Conservation (phyloP, 2,329 filamentous ascomycete species). For the Nemania sp. region DNA sequence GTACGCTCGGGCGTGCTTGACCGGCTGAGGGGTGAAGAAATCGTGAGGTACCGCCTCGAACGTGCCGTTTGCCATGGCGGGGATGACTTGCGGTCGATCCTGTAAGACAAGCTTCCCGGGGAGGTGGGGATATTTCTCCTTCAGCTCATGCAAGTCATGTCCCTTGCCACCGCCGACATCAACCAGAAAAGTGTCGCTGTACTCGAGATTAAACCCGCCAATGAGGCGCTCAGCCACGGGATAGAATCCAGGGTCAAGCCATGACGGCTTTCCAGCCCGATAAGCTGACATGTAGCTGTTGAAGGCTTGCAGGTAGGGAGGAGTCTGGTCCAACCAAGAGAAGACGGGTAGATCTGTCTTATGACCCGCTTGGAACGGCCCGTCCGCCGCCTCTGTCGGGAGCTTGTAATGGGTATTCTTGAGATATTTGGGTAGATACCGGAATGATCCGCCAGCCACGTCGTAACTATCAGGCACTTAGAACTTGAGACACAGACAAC, state of each 20-base stretch:
- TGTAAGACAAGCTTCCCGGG: conserved; percentile 54
- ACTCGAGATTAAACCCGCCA: conserved; percentile 38
- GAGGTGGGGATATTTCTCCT: conserved; percentile 46
- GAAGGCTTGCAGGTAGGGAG: conserved; percentile 52
- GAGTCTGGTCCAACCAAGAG: conserved; percentile 53
- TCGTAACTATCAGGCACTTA: conserved; percentile 51
- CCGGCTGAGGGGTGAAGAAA: conserved; percentile 50
- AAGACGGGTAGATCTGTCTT: conserved; percentile 53
- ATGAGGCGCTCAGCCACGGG: conserved; percentile 40
- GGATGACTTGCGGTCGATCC: conserved; percentile 50
- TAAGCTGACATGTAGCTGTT: conserved; percentile 55
- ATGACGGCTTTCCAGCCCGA: conserved; percentile 53
- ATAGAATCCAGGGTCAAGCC: conserved; percentile 52
- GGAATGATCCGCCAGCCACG: conserved; percentile 51
- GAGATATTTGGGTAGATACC: conserved; percentile 51
- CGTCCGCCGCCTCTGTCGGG: conserved; percentile 47
- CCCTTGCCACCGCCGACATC: conserved; percentile 57
- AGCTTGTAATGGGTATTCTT: conserved; percentile 48
- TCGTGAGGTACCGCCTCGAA: conserved; percentile 44
- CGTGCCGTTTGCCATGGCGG: conserved; percentile 2
- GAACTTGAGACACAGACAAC: neutral
- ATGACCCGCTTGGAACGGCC: conserved; percentile 55
- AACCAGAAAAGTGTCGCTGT: conserved; percentile 53
- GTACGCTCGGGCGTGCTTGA: conserved; percentile 48
- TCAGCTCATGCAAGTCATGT: conserved; percentile 54